Percentiles rank a stretch among this genome's conserved stretches.
Evolutionary conservation across 2,329 filamentous ascomycete genomes (phyloP).

Genomic region (Aspergillus eucalypticola): DNA sequence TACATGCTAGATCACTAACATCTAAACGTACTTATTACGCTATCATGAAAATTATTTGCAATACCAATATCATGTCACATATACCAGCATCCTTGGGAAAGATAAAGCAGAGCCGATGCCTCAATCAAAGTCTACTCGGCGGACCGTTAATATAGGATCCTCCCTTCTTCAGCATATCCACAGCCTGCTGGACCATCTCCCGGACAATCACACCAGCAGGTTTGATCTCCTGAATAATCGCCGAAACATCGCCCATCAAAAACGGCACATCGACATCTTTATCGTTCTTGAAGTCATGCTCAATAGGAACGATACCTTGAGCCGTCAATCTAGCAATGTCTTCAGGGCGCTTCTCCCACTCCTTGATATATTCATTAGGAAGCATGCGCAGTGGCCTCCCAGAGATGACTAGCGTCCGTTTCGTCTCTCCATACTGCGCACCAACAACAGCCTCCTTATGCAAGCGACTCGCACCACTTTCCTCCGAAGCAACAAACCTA

Average conservation of each 20-base stretch:
- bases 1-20: constrained; percentile 30
- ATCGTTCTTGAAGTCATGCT: constrained; percentile 78
- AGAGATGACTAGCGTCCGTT: constrained; percentile 77
- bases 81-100: not conserved
- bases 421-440: constrained; percentile 77
- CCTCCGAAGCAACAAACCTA: constrained; percentile 78
- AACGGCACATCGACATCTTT: constrained; percentile 83
- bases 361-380: constrained; percentile 78
- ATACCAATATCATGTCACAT: constrained; percentile 9
- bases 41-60: constrained; percentile 14
- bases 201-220: constrained; percentile 82
- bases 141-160: constrained; percentile 56
- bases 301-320: constrained; percentile 75
- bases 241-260: constrained; percentile 92
- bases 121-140: constrained; percentile 49
- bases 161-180: constrained; percentile 65
- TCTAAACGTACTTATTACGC: constrained; percentile 16
- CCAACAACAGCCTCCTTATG: constrained; percentile 83
- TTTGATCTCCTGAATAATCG: constrained; percentile 72
- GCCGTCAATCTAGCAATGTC: constrained; percentile 75
- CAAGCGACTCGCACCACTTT: constrained; percentile 76
- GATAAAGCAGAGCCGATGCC: not conserved
- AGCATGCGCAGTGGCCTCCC: constrained; percentile 79
- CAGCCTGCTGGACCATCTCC: constrained; percentile 82
- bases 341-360: constrained; percentile 75